Evolutionary conservation across 2,329 filamentous ascomycete genomes (phyloP).

Genomic region (Colletotrichum cordylinicola): DNA sequence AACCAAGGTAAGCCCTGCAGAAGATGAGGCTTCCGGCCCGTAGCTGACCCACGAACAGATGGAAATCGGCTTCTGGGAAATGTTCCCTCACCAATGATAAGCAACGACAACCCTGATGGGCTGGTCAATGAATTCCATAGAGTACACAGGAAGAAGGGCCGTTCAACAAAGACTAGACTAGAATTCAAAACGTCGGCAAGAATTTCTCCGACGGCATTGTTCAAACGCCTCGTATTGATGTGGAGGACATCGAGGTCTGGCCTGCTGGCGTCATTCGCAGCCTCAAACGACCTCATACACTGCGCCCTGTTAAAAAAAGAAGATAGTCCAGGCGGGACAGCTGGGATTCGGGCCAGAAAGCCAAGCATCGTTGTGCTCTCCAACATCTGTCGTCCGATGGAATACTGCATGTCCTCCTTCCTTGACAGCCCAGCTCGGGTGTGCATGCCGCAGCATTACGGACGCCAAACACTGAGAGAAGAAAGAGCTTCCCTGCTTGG

Average conservation of each 20-base stretch:
- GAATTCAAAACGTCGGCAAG: not conserved
- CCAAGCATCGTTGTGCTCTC: not conserved
- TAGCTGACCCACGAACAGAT: slow-evolving; percentile 39
- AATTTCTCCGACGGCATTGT: not conserved
- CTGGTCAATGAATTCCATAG: not conserved
- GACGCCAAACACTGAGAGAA: not conserved
- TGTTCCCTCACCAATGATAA: slow-evolving; percentile 46
- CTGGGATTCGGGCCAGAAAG: not conserved
- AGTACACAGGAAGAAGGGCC: not conserved
- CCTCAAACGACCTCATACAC: not conserved
- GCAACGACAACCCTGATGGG: not conserved
- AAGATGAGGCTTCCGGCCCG: not conserved
- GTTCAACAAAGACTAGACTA: not conserved
- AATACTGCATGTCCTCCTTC: not conserved
- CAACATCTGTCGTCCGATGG: not conserved
- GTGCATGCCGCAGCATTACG: not conserved
- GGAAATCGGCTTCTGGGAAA: slow-evolving; percentile 62
- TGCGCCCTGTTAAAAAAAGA: not conserved
- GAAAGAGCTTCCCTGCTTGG: not conserved
- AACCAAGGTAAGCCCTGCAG: slow-evolving; percentile 68
- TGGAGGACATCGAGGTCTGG: not conserved
- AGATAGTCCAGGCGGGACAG: not conserved
- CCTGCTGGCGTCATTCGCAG: not conserved
- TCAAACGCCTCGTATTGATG: not conserved
- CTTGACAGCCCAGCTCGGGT: slow-evolving; percentile 1